Base-by-base conservation (phyloP, 148 eudicot genomes). In the Cornus controversa region DNA sequence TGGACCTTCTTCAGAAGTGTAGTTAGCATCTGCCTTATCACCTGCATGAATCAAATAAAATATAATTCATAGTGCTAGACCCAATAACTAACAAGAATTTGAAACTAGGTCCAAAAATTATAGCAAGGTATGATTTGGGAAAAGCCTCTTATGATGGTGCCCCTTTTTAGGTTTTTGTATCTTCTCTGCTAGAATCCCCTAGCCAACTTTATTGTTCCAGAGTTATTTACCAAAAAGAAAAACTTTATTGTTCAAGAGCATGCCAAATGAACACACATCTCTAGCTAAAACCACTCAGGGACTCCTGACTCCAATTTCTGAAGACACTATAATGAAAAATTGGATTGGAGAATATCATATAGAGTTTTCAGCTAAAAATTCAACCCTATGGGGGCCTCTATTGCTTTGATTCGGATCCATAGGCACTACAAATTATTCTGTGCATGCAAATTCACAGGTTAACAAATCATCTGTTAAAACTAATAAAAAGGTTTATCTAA, bases 11-110 rank as follows among this genome's bases (percentile, higher is more conserved):
- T 85, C 84, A 42, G 79, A 23, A 65, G 34, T 66, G 1, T 50
- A 5, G 64, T 42, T 77, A 25, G 75, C 78, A 71, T 85, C 84
- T 34, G 20, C 72, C 68, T 76, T 75, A 73, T 83, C 81, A 72
- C 76, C 96, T 89, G 64, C 65, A 69, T 54, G 22, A 71, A 42
- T 63, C 40, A 29, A 69, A 58, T 26, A 7, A 7, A 58, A 11
- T 16, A 4, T 2, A 50, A 50, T 4, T 6, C 57, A 50, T 11
- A 50, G 57, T 50, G 18, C 7, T 50, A 40, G 1, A 11, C 57
- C 57, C 57, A 45, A 45, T 11, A 45, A 45, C 13, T 11, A 45
- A 10, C 50, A 50, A 50, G 57, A 50, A 50, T 50, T 11, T 16
- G 57, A 20, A 13, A 50, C 8, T 50, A 9, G 45, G 57, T 11